phyloP scores from a whole-genome alignment of 495 filamentous ascomycete species.

The Aspergillus bridgeri region DNA sequence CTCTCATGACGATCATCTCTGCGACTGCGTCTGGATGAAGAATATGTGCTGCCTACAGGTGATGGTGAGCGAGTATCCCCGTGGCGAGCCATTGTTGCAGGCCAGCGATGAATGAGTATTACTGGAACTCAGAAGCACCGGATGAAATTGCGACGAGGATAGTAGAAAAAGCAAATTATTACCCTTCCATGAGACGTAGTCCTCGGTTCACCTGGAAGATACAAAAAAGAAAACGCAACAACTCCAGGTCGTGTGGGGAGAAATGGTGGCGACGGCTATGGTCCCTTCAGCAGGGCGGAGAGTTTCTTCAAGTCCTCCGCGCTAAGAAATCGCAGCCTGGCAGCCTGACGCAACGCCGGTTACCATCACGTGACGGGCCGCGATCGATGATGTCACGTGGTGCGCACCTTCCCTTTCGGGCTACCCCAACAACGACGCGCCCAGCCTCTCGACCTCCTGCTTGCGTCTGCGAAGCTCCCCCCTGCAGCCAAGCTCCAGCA shows the following conservation, averaged over 20 bases:
- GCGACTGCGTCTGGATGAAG: slow-evolving; percentile 66
- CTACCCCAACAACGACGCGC: slow-evolving; percentile 24
- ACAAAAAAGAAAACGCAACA: not conserved
- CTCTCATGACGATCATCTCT: slow-evolving; percentile 73
- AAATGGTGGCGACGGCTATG: not conserved
- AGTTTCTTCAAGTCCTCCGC: not conserved
- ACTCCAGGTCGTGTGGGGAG: not conserved
- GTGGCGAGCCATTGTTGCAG: slow-evolving; percentile 81
- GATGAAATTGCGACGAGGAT: slow-evolving; percentile 18
- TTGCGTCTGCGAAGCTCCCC: slow-evolving; percentile 29
- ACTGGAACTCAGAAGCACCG: slow-evolving; percentile 48
- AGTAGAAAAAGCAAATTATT: slow-evolving; percentile 16
- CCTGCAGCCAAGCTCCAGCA: slow-evolving; percentile 15
- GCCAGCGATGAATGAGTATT: slow-evolving; percentile 62
- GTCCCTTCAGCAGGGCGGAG: not conserved
- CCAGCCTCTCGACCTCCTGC: slow-evolving; percentile 21
- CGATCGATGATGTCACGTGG: slow-evolving; percentile 15
- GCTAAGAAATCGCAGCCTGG: not conserved
- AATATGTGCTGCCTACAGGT: slow-evolving; percentile 85
- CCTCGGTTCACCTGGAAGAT: slow-evolving; percentile 1
- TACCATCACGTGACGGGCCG: not conserved
- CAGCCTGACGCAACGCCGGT: not conserved
- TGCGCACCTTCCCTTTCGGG: slow-evolving; percentile 21
- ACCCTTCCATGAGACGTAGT: slow-evolving; percentile 19
- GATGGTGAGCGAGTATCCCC: slow-evolving; percentile 93